phyloP scores from a whole-genome alignment of 768 basidiomycete genomes.

The Trametes maxima region DNA sequence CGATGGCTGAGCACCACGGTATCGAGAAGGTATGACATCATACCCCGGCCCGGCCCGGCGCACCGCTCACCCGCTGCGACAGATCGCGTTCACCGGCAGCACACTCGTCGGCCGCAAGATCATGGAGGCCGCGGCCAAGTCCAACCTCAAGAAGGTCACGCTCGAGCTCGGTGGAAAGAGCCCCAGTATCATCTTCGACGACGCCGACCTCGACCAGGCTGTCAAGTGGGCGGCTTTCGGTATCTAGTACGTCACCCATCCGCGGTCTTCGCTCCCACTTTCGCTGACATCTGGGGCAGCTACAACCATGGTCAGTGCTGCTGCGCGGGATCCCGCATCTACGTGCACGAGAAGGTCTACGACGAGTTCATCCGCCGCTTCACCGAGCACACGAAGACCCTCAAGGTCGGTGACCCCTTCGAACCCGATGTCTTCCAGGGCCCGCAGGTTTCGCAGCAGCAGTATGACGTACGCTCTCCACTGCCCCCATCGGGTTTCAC shows the following conservation, averaged over 20 bases:
- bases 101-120: conserved; percentile 65
- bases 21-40: conserved; percentile 51
- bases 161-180: conserved; percentile 79
- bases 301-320: conserved; percentile 80
- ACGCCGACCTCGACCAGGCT: conserved; percentile 60
- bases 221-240: conserved; percentile 61
- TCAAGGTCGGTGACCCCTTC: conserved; percentile 79
- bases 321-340: conserved; percentile 81
- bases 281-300: conserved; percentile 36
- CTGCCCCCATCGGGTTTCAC: background rate
- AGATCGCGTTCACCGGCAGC: conserved; percentile 72
- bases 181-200: conserved; percentile 62
- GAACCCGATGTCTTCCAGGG: conserved; percentile 61
- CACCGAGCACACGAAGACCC: conserved; percentile 49
- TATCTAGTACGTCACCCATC: conserved; percentile 48
- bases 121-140: conserved; percentile 58
- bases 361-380: conserved; percentile 71
- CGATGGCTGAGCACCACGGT: conserved; percentile 54
- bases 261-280: background rate
- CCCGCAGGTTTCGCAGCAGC: conserved; percentile 75
- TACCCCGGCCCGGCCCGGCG: background rate
- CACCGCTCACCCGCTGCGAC: background rate
- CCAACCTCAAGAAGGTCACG: conserved; percentile 70
- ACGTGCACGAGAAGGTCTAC: conserved; percentile 78
- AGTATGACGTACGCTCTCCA: conserved; percentile 58